Evolutionary conservation across 139 green algal genomes (phyloP).

Genomic region (Ostreobium quekettii): DNA sequence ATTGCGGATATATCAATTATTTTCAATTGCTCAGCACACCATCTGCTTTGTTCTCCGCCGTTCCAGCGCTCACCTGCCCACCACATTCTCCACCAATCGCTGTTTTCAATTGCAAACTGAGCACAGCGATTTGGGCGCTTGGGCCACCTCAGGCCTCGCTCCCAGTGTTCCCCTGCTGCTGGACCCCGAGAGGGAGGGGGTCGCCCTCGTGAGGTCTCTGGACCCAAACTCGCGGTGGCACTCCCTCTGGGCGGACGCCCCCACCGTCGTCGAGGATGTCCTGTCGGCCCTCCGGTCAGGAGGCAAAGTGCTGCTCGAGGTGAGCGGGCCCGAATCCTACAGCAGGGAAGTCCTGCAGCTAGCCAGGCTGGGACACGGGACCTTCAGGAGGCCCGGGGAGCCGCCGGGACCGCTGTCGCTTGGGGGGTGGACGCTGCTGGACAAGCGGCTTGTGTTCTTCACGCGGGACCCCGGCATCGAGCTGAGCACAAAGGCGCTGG

Average conservation of each 20-base stretch:
- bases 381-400: background rate
- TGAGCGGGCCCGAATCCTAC: background rate
- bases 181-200: background rate
- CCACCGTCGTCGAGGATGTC: background rate
- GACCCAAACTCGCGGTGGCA: background rate
- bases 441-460: background rate
- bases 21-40: no score
- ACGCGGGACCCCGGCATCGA: background rate
- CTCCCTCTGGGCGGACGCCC: background rate
- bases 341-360: background rate
- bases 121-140: no score
- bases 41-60: no score
- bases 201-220: background rate
- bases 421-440: background rate
- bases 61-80: no score
- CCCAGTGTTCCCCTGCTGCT: background rate
- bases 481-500: no score
- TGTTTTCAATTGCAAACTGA: no score
- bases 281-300: background rate
- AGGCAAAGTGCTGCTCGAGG: background rate
- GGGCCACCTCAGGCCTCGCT: background rate
- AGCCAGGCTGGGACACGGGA: background rate
- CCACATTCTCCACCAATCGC: no score
- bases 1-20: no score
- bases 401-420: no score